A percentile compares a stretch with the other conserved stretches of the same genome.
Evolutionary conservation across 1,284 basidiomycete species (phyloP).

Genomic region (Ceratobasidium sp.): DNA sequence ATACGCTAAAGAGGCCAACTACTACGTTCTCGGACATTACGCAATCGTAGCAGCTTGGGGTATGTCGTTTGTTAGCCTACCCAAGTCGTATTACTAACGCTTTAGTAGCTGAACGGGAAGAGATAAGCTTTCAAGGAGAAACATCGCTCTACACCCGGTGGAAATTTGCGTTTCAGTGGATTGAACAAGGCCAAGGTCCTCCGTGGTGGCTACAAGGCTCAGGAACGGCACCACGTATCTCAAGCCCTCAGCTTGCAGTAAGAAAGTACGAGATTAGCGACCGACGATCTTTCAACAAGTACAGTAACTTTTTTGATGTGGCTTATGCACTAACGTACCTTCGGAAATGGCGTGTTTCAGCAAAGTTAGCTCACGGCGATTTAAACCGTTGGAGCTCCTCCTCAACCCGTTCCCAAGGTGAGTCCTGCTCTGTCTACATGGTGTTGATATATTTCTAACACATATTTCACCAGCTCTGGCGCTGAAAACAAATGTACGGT

Average conservation of each 20-base stretch:
- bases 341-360: background rate
- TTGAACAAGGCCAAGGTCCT: constrained; percentile 29
- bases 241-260: background rate
- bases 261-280: background rate
- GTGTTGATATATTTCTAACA: background rate
- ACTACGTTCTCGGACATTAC: constrained; percentile 39
- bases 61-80: background rate
- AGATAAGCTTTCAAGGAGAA: constrained; percentile 10
- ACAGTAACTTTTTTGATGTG: too few relatives aligned
- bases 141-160: constrained; percentile 19
- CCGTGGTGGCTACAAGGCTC: constrained; percentile 29
- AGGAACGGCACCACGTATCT: background rate
- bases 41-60: constrained; percentile 40
- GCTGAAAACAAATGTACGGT: background rate
- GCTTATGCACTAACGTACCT: background rate
- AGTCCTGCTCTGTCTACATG: background rate
- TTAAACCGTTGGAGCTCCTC: background rate
- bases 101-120: constrained; percentile 21
- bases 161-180: constrained; percentile 39
- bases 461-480: background rate
- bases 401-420: constrained; percentile 15
- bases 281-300: constrained; percentile 5
- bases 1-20: constrained; percentile 6
- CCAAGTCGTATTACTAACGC: background rate
- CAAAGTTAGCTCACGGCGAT: background rate